phyloP scores from a whole-genome alignment of 257 asterid genomes.

The Scutellaria barbata region DNA sequence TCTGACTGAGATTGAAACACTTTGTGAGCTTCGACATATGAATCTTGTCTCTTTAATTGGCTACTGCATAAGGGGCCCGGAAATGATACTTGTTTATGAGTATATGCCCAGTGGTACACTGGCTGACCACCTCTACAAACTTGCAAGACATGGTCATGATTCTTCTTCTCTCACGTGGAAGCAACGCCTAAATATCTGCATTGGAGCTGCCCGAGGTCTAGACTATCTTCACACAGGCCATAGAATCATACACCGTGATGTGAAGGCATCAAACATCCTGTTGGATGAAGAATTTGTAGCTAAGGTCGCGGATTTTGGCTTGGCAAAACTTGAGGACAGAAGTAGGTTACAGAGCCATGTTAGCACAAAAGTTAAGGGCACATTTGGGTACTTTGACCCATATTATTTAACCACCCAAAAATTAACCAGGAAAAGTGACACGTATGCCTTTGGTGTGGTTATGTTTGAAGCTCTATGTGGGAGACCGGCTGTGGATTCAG shows the following conservation, averaged over 20 bases:
- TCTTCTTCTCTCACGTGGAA: conserved; percentile 52
- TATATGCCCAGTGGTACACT: conserved; percentile 58
- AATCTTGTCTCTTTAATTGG: conserved; percentile 62
- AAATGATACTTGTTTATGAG: conserved; percentile 57
- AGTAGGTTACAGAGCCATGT: conserved; percentile 47
- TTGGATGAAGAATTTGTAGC: conserved; percentile 51
- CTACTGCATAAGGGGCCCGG: conserved; percentile 49
- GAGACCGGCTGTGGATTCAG: conserved; percentile 52
- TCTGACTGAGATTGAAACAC: conserved; percentile 54
- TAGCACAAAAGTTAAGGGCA: conserved; percentile 65
- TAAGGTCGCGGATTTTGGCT: conserved; percentile 64
- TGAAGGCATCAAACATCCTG: conserved; percentile 58
- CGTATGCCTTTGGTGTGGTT: conserved; percentile 72
- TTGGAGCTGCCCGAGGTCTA: conserved; percentile 63
- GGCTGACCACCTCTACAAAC: conserved; percentile 53
- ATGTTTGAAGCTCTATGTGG: conserved; percentile 61
- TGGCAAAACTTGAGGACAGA: conserved; percentile 51
- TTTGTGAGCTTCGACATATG: conserved; percentile 49
- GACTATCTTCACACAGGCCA: conserved; percentile 55
- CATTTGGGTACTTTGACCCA: conserved; percentile 67
- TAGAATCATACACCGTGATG: conserved; percentile 60
- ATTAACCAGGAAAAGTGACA: conserved; percentile 62
- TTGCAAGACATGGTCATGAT: conserved; percentile 12
- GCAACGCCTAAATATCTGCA: conserved; percentile 48
- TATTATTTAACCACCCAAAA: conserved; percentile 48